A percentile compares a stretch with the other conserved stretches of the same genome.
These are phyloP conservation scores for Hamamelis virginiana DNA, from an alignment of 164 flowering plant species.

Conservation along the genomic window DNA sequence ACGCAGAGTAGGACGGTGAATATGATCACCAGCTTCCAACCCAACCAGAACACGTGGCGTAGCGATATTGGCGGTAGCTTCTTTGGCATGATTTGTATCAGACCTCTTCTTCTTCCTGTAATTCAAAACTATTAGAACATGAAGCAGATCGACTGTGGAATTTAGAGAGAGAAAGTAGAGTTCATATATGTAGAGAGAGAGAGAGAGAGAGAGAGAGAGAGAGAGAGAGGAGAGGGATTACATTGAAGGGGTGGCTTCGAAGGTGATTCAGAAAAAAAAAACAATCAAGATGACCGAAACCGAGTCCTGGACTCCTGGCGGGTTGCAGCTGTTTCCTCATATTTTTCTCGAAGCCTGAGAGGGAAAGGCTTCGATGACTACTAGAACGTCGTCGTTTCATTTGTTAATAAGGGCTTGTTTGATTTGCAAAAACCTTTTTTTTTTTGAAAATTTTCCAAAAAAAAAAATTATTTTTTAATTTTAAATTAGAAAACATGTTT, in stretches of 20 bases:
- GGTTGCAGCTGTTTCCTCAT: background rate
- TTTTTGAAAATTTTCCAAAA: no score
- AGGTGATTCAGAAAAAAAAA: background rate
- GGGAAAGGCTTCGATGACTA: background rate
- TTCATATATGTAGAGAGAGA: background rate
- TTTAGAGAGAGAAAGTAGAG: background rate
- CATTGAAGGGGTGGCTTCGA: background rate
- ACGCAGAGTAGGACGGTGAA: background rate
- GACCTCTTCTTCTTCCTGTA: background rate
- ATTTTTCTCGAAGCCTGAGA: background rate
- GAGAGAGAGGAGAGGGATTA: background rate
- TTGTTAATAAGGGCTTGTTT: no score
- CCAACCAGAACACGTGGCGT: background rate
- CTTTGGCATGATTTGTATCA: background rate
- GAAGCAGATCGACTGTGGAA: background rate
- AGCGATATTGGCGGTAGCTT: background rate
- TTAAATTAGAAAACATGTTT: no score
- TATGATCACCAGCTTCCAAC: background rate
- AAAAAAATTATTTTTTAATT: no score
- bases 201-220: constrained; percentile 1
- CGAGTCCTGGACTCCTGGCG: background rate
- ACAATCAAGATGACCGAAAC: background rate
- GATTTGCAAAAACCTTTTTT: no score
- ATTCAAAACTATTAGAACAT: background rate
- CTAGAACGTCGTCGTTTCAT: background rate